Percentiles rank a stretch among this genome's conserved stretches.
Evolutionary conservation across 495 filamentous ascomycete genomes (phyloP).

Genomic region (Aspergillus ostianus): DNA sequence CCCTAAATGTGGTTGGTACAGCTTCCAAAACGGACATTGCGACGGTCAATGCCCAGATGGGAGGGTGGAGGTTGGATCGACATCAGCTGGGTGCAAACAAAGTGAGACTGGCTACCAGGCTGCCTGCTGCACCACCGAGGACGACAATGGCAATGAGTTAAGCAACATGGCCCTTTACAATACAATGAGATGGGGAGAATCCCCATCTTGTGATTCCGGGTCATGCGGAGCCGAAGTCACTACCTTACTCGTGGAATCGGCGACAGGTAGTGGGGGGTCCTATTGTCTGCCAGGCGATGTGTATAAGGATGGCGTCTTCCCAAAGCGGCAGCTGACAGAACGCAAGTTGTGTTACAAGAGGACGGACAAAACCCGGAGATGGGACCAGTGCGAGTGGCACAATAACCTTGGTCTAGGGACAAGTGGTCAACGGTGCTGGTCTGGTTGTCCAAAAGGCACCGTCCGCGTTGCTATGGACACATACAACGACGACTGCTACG

Average conservation of each 20-base stretch:
- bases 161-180: background rate
- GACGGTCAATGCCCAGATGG: background rate
- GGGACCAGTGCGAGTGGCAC: conserved; percentile 1
- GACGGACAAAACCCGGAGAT: background rate
- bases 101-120: background rate
- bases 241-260: background rate
- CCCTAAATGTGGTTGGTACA: conserved; percentile 6
- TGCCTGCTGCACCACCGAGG: conserved; percentile 1
- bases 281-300: background rate
- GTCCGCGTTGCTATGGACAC: conserved; percentile 1
- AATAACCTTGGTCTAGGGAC: background rate
- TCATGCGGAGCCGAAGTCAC: background rate
- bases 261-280: background rate
- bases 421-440: background rate
- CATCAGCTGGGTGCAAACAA: background rate
- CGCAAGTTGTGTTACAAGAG: background rate
- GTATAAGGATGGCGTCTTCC: background rate
- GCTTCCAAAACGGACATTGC: background rate
- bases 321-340: background rate
- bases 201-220: background rate
- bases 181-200: background rate
- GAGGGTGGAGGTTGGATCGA: conserved; percentile 1
- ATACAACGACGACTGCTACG: background rate
- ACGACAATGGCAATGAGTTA: background rate
- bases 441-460: background rate